phyloP scores from a whole-genome alignment of 2,329 filamentous ascomycete genomes.

The Pseudogymnoascus sp. region DNA sequence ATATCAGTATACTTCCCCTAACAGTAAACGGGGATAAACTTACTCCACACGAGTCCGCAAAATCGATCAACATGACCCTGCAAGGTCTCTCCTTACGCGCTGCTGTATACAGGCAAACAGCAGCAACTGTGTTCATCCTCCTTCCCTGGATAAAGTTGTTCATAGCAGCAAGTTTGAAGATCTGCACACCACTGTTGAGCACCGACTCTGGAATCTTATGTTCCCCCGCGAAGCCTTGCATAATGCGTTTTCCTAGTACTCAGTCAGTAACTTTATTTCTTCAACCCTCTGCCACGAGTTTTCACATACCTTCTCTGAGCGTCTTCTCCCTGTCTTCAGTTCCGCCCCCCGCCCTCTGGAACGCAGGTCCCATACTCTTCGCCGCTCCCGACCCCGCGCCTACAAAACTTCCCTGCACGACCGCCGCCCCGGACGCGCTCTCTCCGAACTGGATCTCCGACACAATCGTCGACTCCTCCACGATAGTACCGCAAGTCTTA shows the following conservation, averaged over 20 bases:
- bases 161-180: conserved; percentile 67
- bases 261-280: conserved; percentile 30
- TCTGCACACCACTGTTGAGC: conserved; percentile 57
- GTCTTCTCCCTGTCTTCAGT: conserved; percentile 51
- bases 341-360: conserved; percentile 49
- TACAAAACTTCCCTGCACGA: conserved; percentile 85
- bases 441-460: conserved; percentile 89
- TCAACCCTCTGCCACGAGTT: conserved; percentile 20
- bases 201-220: conserved; percentile 53
- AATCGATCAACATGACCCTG: conserved; percentile 87
- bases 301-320: conserved; percentile 38
- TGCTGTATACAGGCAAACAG: conserved; percentile 84
- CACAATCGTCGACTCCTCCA: conserved; percentile 82
- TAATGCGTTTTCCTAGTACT: conserved; percentile 36
- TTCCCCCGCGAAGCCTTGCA: conserved; percentile 53
- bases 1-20: conserved; percentile 18
- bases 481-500: conserved; percentile 73
- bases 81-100: conserved; percentile 73
- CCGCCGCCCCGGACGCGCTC: conserved; percentile 71
- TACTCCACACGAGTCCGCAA: conserved; percentile 69
- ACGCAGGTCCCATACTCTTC: conserved; percentile 50
- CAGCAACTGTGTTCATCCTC: conserved; percentile 73
- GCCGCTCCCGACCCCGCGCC: conserved; percentile 65
- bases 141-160: conserved; percentile 81
- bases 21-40: conserved; percentile 12